phyloP scores from a whole-genome alignment of 306 rosid species.

The Vigna unguiculata region DNA sequence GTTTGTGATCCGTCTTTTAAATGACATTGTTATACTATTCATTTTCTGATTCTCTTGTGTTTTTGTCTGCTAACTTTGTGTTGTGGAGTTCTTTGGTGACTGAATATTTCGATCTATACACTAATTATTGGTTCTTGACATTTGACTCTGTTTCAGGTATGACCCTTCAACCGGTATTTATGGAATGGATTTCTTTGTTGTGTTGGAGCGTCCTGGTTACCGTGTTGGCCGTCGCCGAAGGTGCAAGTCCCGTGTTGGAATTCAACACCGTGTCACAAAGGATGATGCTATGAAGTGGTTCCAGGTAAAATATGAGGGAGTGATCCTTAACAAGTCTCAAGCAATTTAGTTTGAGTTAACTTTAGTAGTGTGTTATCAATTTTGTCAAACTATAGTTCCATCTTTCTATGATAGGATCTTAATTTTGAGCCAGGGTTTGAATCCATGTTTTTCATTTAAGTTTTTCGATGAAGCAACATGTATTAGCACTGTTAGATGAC shows the following conservation, averaged over 20 bases:
- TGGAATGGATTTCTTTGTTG: constrained; percentile 87
- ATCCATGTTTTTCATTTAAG: constrained; percentile 23
- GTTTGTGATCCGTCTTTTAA: neutral
- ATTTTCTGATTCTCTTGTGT: neutral
- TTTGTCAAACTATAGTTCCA: constrained; percentile 44
- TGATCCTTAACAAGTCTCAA: constrained; percentile 86
- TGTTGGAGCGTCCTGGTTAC: constrained; percentile 83
- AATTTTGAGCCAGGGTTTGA: constrained; percentile 27
- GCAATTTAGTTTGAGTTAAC: constrained; percentile 41
- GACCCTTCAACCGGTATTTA: constrained; percentile 91
- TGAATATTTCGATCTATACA: neutral
- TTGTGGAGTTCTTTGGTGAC: neutral
- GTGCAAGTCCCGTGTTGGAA: constrained; percentile 85
- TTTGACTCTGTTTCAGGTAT: constrained; percentile 55
- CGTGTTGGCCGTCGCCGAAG: constrained; percentile 87
- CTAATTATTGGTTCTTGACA: neutral
- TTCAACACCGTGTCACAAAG: constrained; percentile 86
- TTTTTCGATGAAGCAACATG: constrained; percentile 16
- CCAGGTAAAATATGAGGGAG: constrained; percentile 91
- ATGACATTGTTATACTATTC: neutral
- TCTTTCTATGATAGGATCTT: constrained; percentile 35
- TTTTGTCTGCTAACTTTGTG: neutral
- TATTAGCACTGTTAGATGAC: constrained; percentile 7
- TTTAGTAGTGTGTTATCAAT: constrained; percentile 26
- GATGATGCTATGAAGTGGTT: constrained; percentile 96